These are phyloP conservation scores for Populus pruinosa DNA, from an alignment of 345 rosid genomes.

Conservation along the genomic window DNA sequence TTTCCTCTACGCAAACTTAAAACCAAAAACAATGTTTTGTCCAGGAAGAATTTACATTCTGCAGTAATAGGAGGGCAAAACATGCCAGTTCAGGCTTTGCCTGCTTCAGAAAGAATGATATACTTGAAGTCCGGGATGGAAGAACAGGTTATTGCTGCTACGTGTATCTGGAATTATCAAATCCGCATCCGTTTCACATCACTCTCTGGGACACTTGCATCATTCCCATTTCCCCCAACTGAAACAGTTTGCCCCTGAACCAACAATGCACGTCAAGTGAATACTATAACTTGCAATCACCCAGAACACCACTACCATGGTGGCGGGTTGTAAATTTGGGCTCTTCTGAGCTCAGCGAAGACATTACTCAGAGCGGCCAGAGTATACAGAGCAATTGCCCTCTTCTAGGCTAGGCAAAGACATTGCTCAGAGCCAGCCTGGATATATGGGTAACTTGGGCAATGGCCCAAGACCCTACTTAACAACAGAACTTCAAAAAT, in stretches of 20 bases:
- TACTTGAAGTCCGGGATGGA: too few relatives aligned
- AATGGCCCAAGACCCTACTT: too few relatives aligned
- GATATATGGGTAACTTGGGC: too few relatives aligned
- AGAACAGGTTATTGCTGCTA: not conserved
- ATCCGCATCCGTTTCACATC: conserved; percentile 63
- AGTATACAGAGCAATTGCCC: too few relatives aligned
- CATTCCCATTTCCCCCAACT: conserved; percentile 46
- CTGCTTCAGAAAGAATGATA: not conserved
- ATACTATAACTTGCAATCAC: not conserved
- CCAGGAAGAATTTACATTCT: not conserved
- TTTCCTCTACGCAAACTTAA: not conserved
- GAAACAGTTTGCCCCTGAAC: conserved; percentile 44
- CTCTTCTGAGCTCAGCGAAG: not conserved
- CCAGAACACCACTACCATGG: not conserved
- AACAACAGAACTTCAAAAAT: too few relatives aligned
- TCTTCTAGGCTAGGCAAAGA: too few relatives aligned
- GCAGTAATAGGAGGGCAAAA: not conserved
- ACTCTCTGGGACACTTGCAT: conserved; percentile 66
- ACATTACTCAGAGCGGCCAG: not conserved
- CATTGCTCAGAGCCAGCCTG: too few relatives aligned
- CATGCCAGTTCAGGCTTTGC: not conserved
- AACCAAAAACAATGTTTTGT: not conserved
- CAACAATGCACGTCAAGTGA: conserved; percentile 7
- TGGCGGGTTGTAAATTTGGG: not conserved
- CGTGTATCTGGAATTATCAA: conserved; percentile 23